Base-by-base conservation (phyloP, 257 asterid genomes). In the Primulina huaijiensis region DNA sequence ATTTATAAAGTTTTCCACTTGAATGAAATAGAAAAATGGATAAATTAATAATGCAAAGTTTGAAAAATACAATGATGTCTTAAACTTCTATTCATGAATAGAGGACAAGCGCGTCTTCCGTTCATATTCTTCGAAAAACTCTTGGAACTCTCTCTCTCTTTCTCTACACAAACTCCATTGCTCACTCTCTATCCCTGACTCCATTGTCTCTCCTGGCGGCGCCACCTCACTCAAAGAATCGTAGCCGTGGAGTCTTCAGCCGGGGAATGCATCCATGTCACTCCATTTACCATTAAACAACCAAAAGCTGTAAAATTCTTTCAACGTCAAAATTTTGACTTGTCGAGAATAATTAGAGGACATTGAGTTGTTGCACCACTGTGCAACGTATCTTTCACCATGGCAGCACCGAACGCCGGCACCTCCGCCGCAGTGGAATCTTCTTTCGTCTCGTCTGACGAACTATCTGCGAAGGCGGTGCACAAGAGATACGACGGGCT, bases 401-500 rank as follows among this genome's bases (percentile, higher is more conserved):
- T 84, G 91, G 92, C 92, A 21, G 82, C 95, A 65, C 75, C 85
- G 30, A 81, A 82, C 79, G 80, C 82, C 71, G 76, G 79, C 55
- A 79, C 72, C 62, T 43, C 88, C 14, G 31, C 83, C 34, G 76
- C 82, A 34, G 80, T 62, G 69, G 88, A 75, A 52, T 21, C 82
- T 29, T 53, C 78, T 17, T 58, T 75, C 60, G 76, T 55, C 2
- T 62, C 85, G 25, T 78, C 88, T 10, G 96, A 87, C 59, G 97
- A 86, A 74, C 69, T 75, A 17, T 84, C 93, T 2, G 96, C 95
- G 60, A 91, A 94, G 85, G 89, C 89, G 46, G 86, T 86, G n/a
- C 89, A 86, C 61, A 94, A 91, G 87, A 77, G 99, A 68, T 94
- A 82, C 70, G 97, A 91, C 17, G 96, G 97, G 11, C 76, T 94